Conservation (phyloP, 2,329 filamentous ascomycete species). For the Alternaria sp. region DNA sequence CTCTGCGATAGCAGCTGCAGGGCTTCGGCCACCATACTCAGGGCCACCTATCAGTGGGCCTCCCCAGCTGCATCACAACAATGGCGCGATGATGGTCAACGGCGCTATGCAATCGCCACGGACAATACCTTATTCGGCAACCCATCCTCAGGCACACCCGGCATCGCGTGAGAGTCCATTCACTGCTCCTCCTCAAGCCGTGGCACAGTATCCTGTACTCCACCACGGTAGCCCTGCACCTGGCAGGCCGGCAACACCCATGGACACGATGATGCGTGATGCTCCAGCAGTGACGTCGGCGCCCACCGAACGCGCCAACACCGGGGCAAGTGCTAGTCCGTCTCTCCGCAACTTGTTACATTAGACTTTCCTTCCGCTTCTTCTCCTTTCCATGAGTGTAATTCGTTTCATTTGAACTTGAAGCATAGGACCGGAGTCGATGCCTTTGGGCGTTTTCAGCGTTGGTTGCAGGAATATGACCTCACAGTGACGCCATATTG, state of each 20-base stretch:
- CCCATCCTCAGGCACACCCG: slow-evolving; percentile 45
- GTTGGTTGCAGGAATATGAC: slow-evolving; percentile 19
- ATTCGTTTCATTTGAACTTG: slow-evolving; percentile 5
- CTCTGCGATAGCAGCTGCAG: slow-evolving; percentile 39
- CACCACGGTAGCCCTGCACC: slow-evolving; percentile 47
- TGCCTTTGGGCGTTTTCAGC: slow-evolving; percentile 28
- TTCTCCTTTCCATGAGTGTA: slow-evolving; percentile 16
- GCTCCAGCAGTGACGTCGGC: slow-evolving; percentile 38
- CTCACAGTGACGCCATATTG: slow-evolving; percentile 18
- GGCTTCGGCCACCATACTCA: slow-evolving; percentile 41
- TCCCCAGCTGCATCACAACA: slow-evolving; percentile 46
- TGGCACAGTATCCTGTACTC: slow-evolving; percentile 37
- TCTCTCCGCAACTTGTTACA: slow-evolving; percentile 59
- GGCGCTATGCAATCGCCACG: slow-evolving; percentile 51
- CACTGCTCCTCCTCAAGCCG: slow-evolving; percentile 37
- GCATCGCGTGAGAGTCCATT: slow-evolving; percentile 51
- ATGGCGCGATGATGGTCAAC: slow-evolving; percentile 46
- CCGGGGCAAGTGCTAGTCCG: slow-evolving; percentile 58
- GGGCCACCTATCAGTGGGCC: slow-evolving; percentile 41
- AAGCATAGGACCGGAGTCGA: slow-evolving; percentile 35
- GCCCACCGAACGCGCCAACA: slow-evolving; percentile 41
- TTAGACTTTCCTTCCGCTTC: slow-evolving; percentile 35
- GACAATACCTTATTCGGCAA: slow-evolving; percentile 48
- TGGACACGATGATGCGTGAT: slow-evolving; percentile 49
- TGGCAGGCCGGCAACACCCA: slow-evolving; percentile 47